Percentiles rank a stretch among this genome's conserved stretches.
Conservation (phyloP, 2,329 filamentous ascomycete species). For the Thelonectria discophora region DNA sequence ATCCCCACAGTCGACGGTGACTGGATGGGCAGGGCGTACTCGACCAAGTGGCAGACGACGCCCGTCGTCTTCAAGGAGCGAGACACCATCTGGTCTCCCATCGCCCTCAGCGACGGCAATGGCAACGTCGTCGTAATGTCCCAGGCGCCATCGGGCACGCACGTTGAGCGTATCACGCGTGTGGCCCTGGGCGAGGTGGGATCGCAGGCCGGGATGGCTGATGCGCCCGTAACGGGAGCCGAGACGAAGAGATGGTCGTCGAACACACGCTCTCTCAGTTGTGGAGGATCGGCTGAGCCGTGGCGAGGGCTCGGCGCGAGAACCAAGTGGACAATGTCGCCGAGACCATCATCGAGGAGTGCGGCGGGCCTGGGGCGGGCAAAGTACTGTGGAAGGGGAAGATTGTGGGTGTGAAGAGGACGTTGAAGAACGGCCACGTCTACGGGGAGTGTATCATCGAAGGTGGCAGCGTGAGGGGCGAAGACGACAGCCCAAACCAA, state of each 20-base stretch:
- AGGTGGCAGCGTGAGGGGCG: conserved; percentile 53
- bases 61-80: conserved; percentile 61
- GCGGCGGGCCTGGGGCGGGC: conserved; percentile 61
- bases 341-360: conserved; percentile 66
- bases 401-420: conserved; percentile 67
- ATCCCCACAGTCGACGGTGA: conserved; percentile 63
- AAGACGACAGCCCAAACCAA: conserved; percentile 30
- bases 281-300: conserved; percentile 68
- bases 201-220: conserved; percentile 59
- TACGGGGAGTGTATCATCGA: conserved; percentile 68
- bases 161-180: conserved; percentile 60
- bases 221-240: conserved; percentile 58
- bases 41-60: conserved; percentile 64
- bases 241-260: conserved; percentile 61
- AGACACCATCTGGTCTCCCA: conserved; percentile 55
- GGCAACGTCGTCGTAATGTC: conserved; percentile 62
- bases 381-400: conserved; percentile 71
- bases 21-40: conserved; percentile 66
- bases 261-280: conserved; percentile 62
- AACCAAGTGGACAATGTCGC: conserved; percentile 64
- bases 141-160: conserved; percentile 54
- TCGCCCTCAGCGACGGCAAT: conserved; percentile 61
- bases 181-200: conserved; percentile 65
- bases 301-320: conserved; percentile 58
- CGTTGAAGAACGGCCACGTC: conserved; percentile 64